Evolutionary conservation across 2,329 filamentous ascomycete genomes (phyloP).

Genomic region (Aspergillus tubingensis): DNA sequence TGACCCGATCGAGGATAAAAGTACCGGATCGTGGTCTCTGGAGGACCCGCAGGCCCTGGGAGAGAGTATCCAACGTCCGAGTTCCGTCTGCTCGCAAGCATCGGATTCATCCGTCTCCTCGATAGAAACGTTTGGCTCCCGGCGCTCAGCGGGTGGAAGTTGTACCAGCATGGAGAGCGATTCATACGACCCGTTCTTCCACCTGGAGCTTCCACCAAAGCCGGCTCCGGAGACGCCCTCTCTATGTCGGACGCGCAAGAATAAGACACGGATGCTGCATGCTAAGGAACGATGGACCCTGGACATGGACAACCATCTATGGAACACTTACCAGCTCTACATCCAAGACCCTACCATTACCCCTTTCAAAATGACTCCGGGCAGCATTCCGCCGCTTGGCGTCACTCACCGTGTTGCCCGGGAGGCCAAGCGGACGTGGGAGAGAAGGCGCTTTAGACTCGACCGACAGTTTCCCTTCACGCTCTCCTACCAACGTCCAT

Average conservation of each 20-base stretch:
- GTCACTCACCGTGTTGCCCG: slow-evolving; percentile 65
- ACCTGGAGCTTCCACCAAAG: slow-evolving; percentile 42
- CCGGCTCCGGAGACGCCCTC: slow-evolving; percentile 42
- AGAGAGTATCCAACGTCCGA: slow-evolving; percentile 55
- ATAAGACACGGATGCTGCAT: slow-evolving; percentile 23
- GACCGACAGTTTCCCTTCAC: slow-evolving; percentile 19
- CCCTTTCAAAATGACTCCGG: slow-evolving; percentile 67
- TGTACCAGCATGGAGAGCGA: slow-evolving; percentile 65
- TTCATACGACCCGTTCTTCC: slow-evolving; percentile 57
- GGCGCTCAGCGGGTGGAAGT: slow-evolving; percentile 60
- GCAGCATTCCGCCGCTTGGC: slow-evolving; percentile 63
- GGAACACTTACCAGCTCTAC: slow-evolving; percentile 67
- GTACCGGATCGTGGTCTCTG: slow-evolving; percentile 34
- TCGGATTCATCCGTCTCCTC: slow-evolving; percentile 66
- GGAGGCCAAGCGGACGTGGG: slow-evolving; percentile 63
- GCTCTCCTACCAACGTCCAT: slow-evolving; percentile 42
- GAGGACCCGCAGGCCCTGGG: slow-evolving; percentile 37
- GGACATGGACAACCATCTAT: slow-evolving; percentile 67
- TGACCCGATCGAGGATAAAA: slow-evolving; percentile 34
- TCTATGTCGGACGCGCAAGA: slow-evolving; percentile 31
- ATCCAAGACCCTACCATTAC: slow-evolving; percentile 67
- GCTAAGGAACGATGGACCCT: slow-evolving; percentile 53
- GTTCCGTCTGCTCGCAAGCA: slow-evolving; percentile 59
- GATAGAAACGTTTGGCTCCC: slow-evolving; percentile 57
- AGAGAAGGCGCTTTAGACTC: slow-evolving; percentile 44